phyloP scores from a whole-genome alignment of 352 stramenopile species.

The Blastocystis hominis region DNA sequence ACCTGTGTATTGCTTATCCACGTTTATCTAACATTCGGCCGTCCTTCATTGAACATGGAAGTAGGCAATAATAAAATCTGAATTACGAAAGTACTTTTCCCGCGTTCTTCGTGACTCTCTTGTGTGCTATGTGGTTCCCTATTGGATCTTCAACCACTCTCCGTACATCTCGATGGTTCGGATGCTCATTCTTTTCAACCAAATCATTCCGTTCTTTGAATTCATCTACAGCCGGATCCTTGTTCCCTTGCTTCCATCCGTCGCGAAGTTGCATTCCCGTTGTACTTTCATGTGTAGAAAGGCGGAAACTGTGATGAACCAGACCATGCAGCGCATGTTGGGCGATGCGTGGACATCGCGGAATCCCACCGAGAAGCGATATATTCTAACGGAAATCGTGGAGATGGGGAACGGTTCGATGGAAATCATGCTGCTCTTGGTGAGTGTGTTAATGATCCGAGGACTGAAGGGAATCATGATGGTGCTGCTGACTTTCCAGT shows the following conservation, averaged over 20 bases:
- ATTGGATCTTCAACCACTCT: not conserved
- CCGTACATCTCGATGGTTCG: not conserved
- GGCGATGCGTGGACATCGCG: not conserved
- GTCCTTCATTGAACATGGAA: not conserved
- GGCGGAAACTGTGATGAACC: not conserved
- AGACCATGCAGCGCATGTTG: not conserved
- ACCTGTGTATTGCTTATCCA: constrained; percentile 7
- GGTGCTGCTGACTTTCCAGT: not conserved
- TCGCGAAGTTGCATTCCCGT: not conserved
- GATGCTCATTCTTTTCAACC: not conserved
- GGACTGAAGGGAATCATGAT: not conserved
- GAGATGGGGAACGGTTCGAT: not conserved
- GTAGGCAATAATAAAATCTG: not conserved
- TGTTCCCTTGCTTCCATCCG: not conserved
- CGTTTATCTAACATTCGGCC: not conserved
- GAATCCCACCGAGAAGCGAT: constrained; percentile 21
- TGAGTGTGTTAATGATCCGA: not conserved
- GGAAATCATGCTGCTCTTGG: not conserved
- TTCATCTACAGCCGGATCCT: not conserved
- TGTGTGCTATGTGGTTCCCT: not conserved
- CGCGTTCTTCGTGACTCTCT: not conserved
- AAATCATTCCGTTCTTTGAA: not conserved
- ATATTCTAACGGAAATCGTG: not conserved
- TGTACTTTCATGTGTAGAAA: not conserved
- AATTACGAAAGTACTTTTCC: not conserved